Evolutionary conservation across 129 eudicot species (phyloP).

Genomic region (Arctium minus): DNA sequence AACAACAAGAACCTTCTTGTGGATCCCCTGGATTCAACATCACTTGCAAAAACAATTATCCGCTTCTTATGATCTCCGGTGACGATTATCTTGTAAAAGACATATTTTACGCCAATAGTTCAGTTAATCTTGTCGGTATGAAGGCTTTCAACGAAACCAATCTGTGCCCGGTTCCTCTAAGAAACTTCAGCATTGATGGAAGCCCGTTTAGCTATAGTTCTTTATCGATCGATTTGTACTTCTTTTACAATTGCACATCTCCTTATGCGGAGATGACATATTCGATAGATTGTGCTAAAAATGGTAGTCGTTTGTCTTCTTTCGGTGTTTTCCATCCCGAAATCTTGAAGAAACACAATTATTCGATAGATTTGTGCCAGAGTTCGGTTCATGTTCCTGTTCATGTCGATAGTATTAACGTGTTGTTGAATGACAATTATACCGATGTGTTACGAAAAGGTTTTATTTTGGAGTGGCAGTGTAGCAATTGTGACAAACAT

Average conservation of each 20-base stretch:
- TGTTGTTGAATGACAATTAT: constrained; percentile 40
- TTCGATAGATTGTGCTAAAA: constrained; percentile 38
- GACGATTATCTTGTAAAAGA: constrained; percentile 44
- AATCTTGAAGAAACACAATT: constrained; percentile 32
- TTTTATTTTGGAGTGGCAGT: constrained; percentile 60
- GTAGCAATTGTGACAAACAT: constrained; percentile 38
- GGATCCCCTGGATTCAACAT: constrained; percentile 50
- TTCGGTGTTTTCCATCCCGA: constrained; percentile 59
- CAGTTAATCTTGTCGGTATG: constrained; percentile 29
- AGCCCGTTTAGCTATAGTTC: constrained; percentile 39
- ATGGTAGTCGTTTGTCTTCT: constrained; percentile 27
- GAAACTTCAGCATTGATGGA: constrained; percentile 42
- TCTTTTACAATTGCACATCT: constrained; percentile 44
- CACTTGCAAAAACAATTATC: constrained; percentile 40
- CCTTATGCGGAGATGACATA: constrained; percentile 17
- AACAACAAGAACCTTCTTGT: constrained; percentile 45
- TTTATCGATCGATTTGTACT: constrained; percentile 28
- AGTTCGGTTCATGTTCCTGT: constrained; percentile 48
- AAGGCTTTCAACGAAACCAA: constrained; percentile 28
- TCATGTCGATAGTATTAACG: constrained; percentile 17
- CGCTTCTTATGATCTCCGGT: constrained; percentile 32
- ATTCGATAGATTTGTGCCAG: constrained; percentile 37
- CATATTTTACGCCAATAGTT: constrained; percentile 38
- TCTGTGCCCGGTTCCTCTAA: constrained; percentile 47
- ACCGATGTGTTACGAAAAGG: constrained; percentile 50